A percentile compares a stretch with the other conserved stretches of the same genome.
Evolutionary conservation across 225 moss, liverwort and hornwort species (phyloP).

Genomic region (Polytrichum formosum): DNA sequence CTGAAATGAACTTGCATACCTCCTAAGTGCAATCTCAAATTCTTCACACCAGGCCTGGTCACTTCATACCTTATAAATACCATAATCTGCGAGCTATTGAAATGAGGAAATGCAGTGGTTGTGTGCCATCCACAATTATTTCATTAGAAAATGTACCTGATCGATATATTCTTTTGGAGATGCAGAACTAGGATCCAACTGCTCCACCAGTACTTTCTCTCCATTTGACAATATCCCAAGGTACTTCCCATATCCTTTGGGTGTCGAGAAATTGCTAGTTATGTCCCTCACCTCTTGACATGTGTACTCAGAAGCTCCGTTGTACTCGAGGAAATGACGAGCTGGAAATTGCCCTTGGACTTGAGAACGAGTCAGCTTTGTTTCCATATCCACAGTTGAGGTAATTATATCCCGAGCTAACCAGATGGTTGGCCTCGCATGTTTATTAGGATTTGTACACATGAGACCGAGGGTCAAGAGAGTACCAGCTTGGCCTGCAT

Average conservation of each 20-base stretch:
- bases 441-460: neutral
- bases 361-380: neutral
- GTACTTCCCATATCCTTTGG: neutral
- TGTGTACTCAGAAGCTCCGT: neutral
- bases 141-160: neutral
- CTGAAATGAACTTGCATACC: too few relatives aligned
- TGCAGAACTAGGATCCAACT: neutral
- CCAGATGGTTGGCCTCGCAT: neutral
- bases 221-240: neutral
- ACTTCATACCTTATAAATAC: too few relatives aligned
- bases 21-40: too few relatives aligned
- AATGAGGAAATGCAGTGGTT: neutral
- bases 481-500: neutral
- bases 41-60: too few relatives aligned
- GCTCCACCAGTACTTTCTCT: neutral
- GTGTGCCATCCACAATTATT: neutral
- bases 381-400: neutral
- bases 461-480: neutral
- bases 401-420: neutral
- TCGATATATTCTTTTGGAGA: neutral
- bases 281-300: neutral
- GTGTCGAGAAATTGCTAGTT: neutral
- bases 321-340: neutral
- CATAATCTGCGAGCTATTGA: too few relatives aligned
- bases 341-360: neutral